Base-by-base conservation (phyloP, 1,139 yeast species). In the Lizanozyma gosingica region DNA sequence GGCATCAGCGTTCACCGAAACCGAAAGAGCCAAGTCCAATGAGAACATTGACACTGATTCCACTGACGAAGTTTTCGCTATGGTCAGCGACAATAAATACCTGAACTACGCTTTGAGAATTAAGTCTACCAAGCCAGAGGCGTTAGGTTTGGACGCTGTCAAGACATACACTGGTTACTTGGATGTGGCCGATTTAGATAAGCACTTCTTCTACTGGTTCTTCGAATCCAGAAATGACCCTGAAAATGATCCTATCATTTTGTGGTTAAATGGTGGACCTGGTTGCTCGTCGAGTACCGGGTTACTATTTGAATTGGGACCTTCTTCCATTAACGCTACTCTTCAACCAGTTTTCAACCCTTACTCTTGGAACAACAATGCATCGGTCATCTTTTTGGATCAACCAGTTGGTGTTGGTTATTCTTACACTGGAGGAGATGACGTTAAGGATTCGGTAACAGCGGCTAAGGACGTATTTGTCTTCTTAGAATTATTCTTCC, bases 141-240 rank as follows among this genome's bases (percentile, higher is more conserved):
- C 52, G 4, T 60, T 75, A 42, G 78, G 74, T 3, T 59, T 78
- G 40, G 84, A 78, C 47, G 62, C 71, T 4, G 82, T 77, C 18
- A 61, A 74, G 22, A 92, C 83, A 55, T 77, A 73, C 49, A 69
- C 83, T 33, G 87, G 83, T 41, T 82, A 78, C 57, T 65, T 80
- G 52, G 85, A 80, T 52, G 73, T 76, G 37, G 62, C 59, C 15
- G 60, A 63, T 22, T 64, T 67, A 39, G 82, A 75, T 46, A 80
- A 85, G 62, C 95, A 85, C 61, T 80, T 83, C 55, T 85, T 85
- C 61, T 85, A 80, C 60, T 85, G 85, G 83, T 77, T 79, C 52
- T 81, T 80, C 47, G 86, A 80, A 56, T 75, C 82, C 40, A 70
- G 87, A 61, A 78, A 78, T 53, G 83, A 80, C 57, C 84, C 83